Base-by-base conservation (phyloP, 495 filamentous ascomycete species). In the Thermothielavioides terrestris region DNA sequence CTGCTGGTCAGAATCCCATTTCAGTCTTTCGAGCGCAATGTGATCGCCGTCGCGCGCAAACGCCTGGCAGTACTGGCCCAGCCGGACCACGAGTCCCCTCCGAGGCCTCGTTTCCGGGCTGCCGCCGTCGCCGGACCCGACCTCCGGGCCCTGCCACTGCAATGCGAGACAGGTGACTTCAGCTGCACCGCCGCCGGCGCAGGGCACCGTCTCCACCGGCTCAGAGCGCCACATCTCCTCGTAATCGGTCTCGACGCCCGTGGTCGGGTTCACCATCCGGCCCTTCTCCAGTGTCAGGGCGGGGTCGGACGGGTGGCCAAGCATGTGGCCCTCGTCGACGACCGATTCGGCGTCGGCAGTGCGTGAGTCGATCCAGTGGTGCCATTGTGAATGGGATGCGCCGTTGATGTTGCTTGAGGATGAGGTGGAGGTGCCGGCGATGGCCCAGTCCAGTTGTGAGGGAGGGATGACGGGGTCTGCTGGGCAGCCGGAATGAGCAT, bases 331-430 rank as follows among this genome's bases (percentile, higher is more conserved):
- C 25, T 77, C 69, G 56, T 82, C 79, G 0, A 49, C 49, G 0
- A 65, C 61, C 10, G 49, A 54, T 1, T 70, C 68, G 14, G 54
- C 41, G 14, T 57, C 42, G 2, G 50, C 47, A 12, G 62, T 68
- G 21, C 72, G 68, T 5, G 67, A 74, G 49, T 78, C 70, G 17
- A 81, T 65, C 71, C 73, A 75, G 60, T 81, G 78, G 0, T 61
- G 50, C 77, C 78, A 82, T 1, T 54, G 31, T 1, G 57, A 56
- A 53, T 72, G 72, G n/a, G n/a, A n/a, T n/a, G n/a, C n/a, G n/a
- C n/a, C n/a, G n/a, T n/a, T n/a, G n/a, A n/a, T n/a, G n/a, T 5
- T 4, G 15, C 21, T 20, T 7, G 42, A 27, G 17, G 55, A 38
- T 1, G 54, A 59, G 1, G 56, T 50, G 0, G 75, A 75, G 9